Conservation (phyloP, 768 basidiomycete species). For the Boletus speciosus region DNA sequence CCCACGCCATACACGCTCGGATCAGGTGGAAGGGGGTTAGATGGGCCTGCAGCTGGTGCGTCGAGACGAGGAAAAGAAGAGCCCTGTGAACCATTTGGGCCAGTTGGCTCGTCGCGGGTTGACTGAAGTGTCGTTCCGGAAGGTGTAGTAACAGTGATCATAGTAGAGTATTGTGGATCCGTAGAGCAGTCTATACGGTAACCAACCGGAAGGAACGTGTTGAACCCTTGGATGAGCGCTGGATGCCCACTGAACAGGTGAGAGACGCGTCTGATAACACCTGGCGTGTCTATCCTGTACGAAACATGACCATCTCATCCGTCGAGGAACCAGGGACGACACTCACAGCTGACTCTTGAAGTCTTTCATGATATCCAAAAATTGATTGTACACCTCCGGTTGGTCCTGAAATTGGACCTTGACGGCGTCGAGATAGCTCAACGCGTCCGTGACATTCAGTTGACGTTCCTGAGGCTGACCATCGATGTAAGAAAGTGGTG, state of each 20-base stretch:
- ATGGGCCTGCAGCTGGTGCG: slow-evolving; percentile 5
- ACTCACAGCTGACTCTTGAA: slow-evolving; percentile 63
- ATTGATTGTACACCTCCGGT: slow-evolving; percentile 61
- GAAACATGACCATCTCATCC: not conserved
- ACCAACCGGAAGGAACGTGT: slow-evolving; percentile 92
- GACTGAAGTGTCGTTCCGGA: slow-evolving; percentile 61
- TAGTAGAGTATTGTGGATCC: slow-evolving; percentile 58
- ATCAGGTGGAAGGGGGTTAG: slow-evolving; percentile 16
- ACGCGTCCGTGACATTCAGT: slow-evolving; percentile 59
- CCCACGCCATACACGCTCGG: slow-evolving; percentile 27
- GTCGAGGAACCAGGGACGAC: not conserved
- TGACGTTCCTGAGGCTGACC: slow-evolving; percentile 37
- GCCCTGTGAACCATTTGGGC: slow-evolving; percentile 38
- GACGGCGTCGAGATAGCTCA: slow-evolving; percentile 62
- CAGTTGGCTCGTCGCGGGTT: slow-evolving; percentile 42
- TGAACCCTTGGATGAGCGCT: slow-evolving; percentile 92
- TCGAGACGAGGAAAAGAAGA: slow-evolving; percentile 29
- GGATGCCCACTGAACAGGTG: slow-evolving; percentile 90
- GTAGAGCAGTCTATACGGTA: slow-evolving; percentile 85
- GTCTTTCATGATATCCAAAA: slow-evolving; percentile 72
- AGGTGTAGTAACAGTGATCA: slow-evolving; percentile 78
- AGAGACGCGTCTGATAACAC: slow-evolving; percentile 94
- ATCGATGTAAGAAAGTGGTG: slow-evolving; percentile 23
- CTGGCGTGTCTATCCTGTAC: slow-evolving; percentile 91
- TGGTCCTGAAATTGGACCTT: slow-evolving; percentile 56